Percentiles rank a stretch among this genome's conserved stretches.
phyloP scores from a whole-genome alignment of 352 stramenopile genomes.

The Pythium myriotylum region DNA sequence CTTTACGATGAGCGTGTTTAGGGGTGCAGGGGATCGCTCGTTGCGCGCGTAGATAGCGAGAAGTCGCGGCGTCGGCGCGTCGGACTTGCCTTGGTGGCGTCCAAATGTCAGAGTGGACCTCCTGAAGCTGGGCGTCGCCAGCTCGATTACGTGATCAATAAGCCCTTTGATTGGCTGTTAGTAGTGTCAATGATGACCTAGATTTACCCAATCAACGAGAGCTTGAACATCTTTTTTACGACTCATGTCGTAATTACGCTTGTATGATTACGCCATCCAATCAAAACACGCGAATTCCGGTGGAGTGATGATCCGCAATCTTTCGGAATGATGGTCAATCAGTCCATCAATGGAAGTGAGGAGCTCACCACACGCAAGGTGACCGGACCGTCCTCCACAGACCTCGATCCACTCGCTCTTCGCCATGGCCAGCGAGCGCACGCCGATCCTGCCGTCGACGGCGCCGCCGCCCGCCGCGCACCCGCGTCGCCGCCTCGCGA shows the following conservation, averaged over 20 bases:
- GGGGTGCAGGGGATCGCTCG: too few species aligned
- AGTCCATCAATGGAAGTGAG: slow-evolving; percentile 9
- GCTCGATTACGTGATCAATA: too few species aligned
- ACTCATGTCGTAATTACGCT: slow-evolving; percentile 1
- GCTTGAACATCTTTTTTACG: not conserved
- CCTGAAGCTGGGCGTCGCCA: too few species aligned
- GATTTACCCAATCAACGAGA: not conserved
- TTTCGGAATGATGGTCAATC: not conserved
- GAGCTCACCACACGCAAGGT: slow-evolving; percentile 5
- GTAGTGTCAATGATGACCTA: too few species aligned
- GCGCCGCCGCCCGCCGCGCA: not conserved
- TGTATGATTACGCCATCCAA: not conserved
- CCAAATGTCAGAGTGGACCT: too few species aligned
- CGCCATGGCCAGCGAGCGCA: slow-evolving; percentile 18
- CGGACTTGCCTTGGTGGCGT: too few species aligned
- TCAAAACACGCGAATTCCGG: not conserved
- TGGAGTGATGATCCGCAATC: slow-evolving; percentile 3
- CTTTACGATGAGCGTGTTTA: too few species aligned
- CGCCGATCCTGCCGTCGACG: slow-evolving; percentile 22
- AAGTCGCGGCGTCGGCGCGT: too few species aligned
- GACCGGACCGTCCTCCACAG: not conserved
- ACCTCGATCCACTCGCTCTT: not conserved
- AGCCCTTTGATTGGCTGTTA: too few species aligned
- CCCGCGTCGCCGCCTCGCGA: slow-evolving; percentile 4
- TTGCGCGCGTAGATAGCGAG: too few species aligned